Evolutionary conservation across 176 grass and related monocot species (phyloP).

Genomic region (Chrysopogon serrulatus): DNA sequence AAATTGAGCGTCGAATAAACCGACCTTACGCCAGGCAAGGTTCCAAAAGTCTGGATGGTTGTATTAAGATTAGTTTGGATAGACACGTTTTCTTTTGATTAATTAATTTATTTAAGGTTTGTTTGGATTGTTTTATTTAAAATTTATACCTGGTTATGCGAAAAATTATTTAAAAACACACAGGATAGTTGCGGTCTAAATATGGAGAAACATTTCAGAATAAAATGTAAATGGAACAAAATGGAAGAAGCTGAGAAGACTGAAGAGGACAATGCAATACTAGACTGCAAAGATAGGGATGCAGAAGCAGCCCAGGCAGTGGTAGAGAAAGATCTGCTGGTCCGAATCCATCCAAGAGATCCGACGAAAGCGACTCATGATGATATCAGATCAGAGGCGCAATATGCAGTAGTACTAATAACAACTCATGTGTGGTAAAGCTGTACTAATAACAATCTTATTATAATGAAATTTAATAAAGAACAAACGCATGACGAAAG

Average conservation of each 20-base stretch:
- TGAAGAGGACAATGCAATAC: background rate
- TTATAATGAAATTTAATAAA: conserved; percentile 12
- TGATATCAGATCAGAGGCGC: background rate
- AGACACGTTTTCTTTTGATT: no score
- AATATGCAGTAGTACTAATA: conserved; percentile 2
- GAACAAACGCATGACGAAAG: conserved; percentile 18
- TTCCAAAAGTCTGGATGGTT: no score
- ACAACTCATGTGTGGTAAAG: conserved; percentile 12
- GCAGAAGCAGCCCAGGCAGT: background rate
- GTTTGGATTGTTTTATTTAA: no score
- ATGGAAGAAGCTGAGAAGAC: background rate
- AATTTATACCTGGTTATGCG: no score
- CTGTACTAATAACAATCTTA: background rate
- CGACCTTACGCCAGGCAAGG: no score
- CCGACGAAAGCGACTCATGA: background rate
- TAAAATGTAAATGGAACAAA: background rate
- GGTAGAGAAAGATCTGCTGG: background rate
- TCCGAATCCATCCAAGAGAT: background rate
- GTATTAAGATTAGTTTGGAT: no score
- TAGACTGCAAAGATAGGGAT: background rate
- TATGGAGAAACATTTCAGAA: no score
- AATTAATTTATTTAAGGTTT: no score
- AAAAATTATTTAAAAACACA: no score
- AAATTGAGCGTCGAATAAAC: no score
- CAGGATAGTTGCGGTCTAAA: no score